Evolutionary conservation across 257 asterid genomes (phyloP).

Genomic region (Eucommia ulmoides): DNA sequence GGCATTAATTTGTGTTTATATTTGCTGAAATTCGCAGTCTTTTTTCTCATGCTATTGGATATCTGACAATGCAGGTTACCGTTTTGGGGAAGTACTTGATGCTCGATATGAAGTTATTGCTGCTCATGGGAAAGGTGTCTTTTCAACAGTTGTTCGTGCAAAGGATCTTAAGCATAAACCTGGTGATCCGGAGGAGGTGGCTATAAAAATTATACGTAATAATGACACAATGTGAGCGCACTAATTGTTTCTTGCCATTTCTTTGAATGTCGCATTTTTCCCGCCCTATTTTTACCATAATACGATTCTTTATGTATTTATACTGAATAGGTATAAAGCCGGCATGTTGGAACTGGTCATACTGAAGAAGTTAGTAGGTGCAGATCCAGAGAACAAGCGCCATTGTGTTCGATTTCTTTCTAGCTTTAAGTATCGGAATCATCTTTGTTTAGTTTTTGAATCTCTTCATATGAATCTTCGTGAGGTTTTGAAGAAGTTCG

Average conservation of each 20-base stretch:
- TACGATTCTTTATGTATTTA: too few species aligned
- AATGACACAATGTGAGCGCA: constrained; percentile 94
- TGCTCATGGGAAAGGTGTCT: constrained; percentile 97
- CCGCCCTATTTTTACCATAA: too few species aligned
- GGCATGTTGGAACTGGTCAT: constrained; percentile 95
- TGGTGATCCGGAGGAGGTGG: constrained; percentile 82
- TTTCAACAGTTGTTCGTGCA: constrained; percentile 93
- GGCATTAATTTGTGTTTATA: too few species aligned
- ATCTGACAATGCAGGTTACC: constrained; percentile 42
- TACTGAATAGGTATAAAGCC: constrained; percentile 97
- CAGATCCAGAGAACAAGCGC: constrained; percentile 92
- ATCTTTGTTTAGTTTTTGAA: constrained; percentile 98
- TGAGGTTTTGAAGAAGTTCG: constrained; percentile 96
- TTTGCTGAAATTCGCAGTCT: too few species aligned
- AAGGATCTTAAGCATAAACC: constrained; percentile 80
- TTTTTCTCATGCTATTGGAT: too few species aligned
- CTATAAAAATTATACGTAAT: constrained; percentile 86
- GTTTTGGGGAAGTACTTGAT: constrained; percentile 91
- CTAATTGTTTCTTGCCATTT: constrained; percentile 4
- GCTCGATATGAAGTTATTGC: constrained; percentile 90
- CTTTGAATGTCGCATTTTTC: not conserved
- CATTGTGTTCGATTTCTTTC: constrained; percentile 94
- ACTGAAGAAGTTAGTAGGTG: constrained; percentile 81
- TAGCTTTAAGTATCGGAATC: constrained; percentile 92
- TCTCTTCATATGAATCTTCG: constrained; percentile 99